Evolutionary conservation across 2,329 filamentous ascomycete genomes (phyloP), one percentile per base, ranked within the genome.

Genomic region (Plenodomus lindquistii): DNA sequence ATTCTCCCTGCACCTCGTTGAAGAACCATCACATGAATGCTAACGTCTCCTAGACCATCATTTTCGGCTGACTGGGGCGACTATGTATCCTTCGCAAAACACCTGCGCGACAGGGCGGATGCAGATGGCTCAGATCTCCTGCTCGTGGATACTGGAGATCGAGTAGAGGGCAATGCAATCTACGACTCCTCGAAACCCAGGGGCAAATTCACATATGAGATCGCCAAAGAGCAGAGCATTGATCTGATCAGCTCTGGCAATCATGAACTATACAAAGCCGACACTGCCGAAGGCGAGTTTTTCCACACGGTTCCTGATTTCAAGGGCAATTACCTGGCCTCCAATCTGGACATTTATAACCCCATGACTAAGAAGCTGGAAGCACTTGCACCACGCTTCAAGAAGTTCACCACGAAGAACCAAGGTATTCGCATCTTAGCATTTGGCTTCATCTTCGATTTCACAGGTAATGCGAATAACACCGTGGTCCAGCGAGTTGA

Each of bases 1-100:
- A n/a, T n/a, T n/a, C n/a, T n/a, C n/a, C n/a, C n/a, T n/a, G n/a
- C n/a, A n/a, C n/a, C n/a, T n/a, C n/a, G n/a, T n/a, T 13, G 15
- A 31, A 15, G 4, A 7, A 4, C 6, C 6, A 31, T 13, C 4
- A 15, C 11, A 31, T 13, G 15, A 16, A 31, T 42, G 37, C 48
- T 59, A 41, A 62, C 55, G 8, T 36, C 16, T 21, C 21, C 13
- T 47, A 91, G 88, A 75, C 81, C 91, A 2, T 93, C 94, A 51
- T 99, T 95, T 73, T 92, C 90, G 6, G 93, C 91, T 39, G 94
- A 99, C 73, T 97, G 94, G 91, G 94, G 94, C 49, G 94, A 99
- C 75, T 99, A 97, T 73, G 82, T 97, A 63, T 97, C 93, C 6
- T 97, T 99, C 68, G 85, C 91, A 27, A 79, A 87, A 29, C 91